phyloP scores from a whole-genome alignment of 1,284 basidiomycete genomes.

The Malassezia sp. region DNA sequence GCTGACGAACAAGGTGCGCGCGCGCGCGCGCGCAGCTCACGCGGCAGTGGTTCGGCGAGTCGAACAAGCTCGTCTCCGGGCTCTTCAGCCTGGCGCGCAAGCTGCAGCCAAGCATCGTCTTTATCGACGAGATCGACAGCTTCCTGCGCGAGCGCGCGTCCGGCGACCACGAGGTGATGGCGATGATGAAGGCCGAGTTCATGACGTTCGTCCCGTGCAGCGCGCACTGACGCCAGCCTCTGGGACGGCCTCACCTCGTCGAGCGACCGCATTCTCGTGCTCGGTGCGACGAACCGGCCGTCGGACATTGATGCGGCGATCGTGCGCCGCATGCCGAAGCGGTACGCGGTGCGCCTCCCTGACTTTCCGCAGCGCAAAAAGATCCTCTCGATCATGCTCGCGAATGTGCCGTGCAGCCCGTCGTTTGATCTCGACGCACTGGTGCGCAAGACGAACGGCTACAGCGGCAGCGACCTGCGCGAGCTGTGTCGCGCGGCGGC shows the following conservation, averaged over 20 bases:
- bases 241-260: conserved; percentile 94
- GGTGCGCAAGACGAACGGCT: conserved; percentile 63
- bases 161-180: conserved; percentile 92
- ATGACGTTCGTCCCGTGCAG: no score
- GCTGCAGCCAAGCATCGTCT: conserved; percentile 65
- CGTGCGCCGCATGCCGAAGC: conserved; percentile 89
- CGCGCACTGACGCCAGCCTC: no score
- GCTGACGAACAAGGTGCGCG: conserved; percentile 50
- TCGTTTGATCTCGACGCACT: conserved; percentile 60
- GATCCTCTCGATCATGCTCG: conserved; percentile 69
- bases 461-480: conserved; percentile 81
- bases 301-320: conserved; percentile 92
- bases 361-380: conserved; percentile 68
- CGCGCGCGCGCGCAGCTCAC: no score
- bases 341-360: conserved; percentile 80
- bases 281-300: conserved; percentile 91
- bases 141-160: conserved; percentile 75
- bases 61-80: conserved; percentile 82
- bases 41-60: conserved; percentile 94
- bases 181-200: conserved; percentile 99
- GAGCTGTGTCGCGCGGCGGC: conserved; percentile 74
- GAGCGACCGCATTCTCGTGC: conserved; percentile 68
- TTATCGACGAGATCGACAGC: conserved; percentile 74
- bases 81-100: conserved; percentile 65
- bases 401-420: conserved; percentile 52